Evolutionary conservation across 2,329 filamentous ascomycete genomes (phyloP), one percentile per base, ranked within the genome.

Genomic region (Fusarium burgessii): DNA sequence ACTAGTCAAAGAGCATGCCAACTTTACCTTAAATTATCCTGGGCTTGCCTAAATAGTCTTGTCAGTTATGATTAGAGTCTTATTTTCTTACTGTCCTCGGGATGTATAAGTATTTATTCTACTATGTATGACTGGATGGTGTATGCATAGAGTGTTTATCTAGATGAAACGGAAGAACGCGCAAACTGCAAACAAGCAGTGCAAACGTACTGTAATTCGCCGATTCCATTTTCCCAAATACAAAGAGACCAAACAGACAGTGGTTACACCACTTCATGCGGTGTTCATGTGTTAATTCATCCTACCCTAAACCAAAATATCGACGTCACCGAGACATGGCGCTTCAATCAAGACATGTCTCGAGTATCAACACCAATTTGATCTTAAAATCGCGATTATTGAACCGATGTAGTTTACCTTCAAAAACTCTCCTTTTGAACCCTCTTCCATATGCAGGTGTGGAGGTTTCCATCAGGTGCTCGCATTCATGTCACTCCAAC

Each of bases 401-500:
- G 32, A 56, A 36, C 9, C 23, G 27, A 42, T 52, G 9, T n/a
- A 38, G n/a, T 18, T 12, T 17, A 14, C n/a, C 3, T 20, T 7
- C 14, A 12, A 60, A 23, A 41, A 2, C 5, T 6, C 36, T 14
- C 12, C 8, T 35, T 36, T 12, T 23, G 18, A 23, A 40, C 27
- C 50, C 32, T 54, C 41, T 32, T 47, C 25, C 25, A 5, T 35
- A 33, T 40, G 23, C 25, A 32, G n/a, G 35, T 38, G 41, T 65
- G 50, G 27, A 55, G 47, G 38, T 18, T 55, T 59, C 50, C 27
- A 69, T 70, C 66, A 56, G 59, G 63, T 25, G 64, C 50, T 51
- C 45, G 46, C 49, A 38, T 57, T 68, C 41, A 75, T 74, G 72
- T 75, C 68, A 74, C 70, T 66, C 61, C 43, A 60, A 36, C 25